These are phyloP conservation scores for Solanum corneliomulleri DNA, from an alignment of 257 asterid genomes.

Conservation along the genomic window DNA sequence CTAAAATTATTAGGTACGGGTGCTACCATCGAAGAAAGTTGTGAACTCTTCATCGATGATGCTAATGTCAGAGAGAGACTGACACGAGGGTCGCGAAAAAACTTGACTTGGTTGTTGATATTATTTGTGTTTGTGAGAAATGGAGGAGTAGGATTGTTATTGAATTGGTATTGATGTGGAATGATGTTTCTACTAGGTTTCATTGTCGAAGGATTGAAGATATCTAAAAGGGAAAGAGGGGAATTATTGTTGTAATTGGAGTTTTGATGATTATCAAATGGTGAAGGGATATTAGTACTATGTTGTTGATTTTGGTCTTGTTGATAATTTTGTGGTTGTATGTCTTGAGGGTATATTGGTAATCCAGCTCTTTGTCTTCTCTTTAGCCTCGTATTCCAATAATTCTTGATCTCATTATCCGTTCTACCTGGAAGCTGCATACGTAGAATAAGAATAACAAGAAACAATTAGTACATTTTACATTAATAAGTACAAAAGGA, in stretches of 20 bases:
- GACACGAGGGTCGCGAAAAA: slow-evolving; percentile 13
- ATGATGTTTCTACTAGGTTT: background rate
- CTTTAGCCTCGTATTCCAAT: background rate
- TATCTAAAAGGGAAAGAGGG: slow-evolving; percentile 6
- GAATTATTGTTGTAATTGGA: background rate
- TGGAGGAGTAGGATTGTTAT: background rate
- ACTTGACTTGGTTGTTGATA: slow-evolving; percentile 5
- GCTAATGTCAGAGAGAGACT: slow-evolving; percentile 22
- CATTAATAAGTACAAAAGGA: background rate
- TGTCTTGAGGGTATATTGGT: background rate
- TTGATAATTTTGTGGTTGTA: background rate
- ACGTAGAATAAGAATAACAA: background rate
- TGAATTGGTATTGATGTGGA: background rate
- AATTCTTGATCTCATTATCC: background rate
- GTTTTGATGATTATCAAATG: background rate
- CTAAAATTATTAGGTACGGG: slow-evolving; percentile 5
- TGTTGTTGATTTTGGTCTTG: background rate
- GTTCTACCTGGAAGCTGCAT: slow-evolving; percentile 35
- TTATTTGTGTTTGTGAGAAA: background rate
- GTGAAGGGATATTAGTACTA: slow-evolving; percentile 6
- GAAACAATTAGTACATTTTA: background rate
- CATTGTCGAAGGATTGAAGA: slow-evolving; percentile 4
- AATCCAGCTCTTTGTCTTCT: slow-evolving; percentile 3
- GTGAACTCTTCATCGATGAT: slow-evolving; percentile 12
- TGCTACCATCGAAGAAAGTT: background rate